A percentile compares a stretch with the other conserved stretches of the same genome.
Conservation (phyloP, 2,329 filamentous ascomycete species). For the Chaetomium olivaceum region DNA sequence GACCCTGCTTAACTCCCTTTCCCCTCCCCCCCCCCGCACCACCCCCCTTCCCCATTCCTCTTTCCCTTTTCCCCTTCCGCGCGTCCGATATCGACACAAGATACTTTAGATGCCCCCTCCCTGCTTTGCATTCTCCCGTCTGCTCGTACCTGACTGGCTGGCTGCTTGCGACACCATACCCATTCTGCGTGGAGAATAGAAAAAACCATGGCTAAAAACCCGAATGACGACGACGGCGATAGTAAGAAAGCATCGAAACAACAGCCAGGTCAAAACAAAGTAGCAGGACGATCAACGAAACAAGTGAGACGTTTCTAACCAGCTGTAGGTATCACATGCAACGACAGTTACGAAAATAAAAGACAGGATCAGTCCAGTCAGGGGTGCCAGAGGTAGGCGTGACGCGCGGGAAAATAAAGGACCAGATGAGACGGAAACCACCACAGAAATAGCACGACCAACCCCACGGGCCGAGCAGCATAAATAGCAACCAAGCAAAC, state of each 20-base stretch:
- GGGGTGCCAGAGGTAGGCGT: not conserved
- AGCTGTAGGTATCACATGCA: slow-evolving; percentile 29
- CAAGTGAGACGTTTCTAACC: slow-evolving; percentile 20
- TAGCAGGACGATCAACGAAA: not conserved
- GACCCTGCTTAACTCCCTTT: no score
- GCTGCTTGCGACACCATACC: not conserved
- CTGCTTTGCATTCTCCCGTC: not conserved
- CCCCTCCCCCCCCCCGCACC: no score
- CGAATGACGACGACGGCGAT: not conserved
- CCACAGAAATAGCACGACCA: not conserved
- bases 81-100: no score
- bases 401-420: not conserved
- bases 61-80: no score
- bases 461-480: not conserved
- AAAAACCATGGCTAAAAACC: not conserved
- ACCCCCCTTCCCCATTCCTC: no score
- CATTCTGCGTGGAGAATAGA: not conserved
- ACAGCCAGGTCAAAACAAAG: not conserved
- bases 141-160: not conserved
- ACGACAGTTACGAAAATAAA: slow-evolving; percentile 21
- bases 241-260: not conserved
- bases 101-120: no score
- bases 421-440: not conserved
- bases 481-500: not conserved
- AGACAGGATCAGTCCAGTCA: slow-evolving; percentile 8